These are phyloP conservation scores for Podila epigama DNA, from an alignment of 192 early-diverging fungal species.

Conservation along the genomic window DNA sequence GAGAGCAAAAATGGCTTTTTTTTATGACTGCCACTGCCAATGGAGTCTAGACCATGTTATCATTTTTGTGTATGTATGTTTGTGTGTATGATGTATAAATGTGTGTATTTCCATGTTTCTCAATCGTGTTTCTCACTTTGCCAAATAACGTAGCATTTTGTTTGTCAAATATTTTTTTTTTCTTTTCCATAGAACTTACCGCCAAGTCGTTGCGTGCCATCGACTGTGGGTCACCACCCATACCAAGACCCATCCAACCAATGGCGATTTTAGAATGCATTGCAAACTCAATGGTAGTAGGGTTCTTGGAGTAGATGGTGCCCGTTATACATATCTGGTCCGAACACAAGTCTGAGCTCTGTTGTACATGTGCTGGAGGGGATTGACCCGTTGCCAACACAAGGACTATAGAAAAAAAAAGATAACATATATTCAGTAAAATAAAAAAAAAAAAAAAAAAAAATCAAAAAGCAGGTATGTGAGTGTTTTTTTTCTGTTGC, in stretches of 20 bases:
- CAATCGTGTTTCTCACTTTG: too few species aligned
- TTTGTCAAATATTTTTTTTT: not conserved
- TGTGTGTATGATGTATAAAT: too few species aligned
- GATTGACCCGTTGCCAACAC: not conserved
- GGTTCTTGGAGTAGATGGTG: slow-evolving; percentile 35
- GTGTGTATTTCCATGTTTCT: too few species aligned
- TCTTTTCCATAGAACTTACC: slow-evolving; percentile 23
- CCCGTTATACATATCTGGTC: slow-evolving; percentile 32
- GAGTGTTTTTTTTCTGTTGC: not conserved
- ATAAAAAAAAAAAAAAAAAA: not conserved
- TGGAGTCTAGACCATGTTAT: too few species aligned
- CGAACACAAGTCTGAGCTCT: slow-evolving; percentile 8
- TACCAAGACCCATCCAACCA: slow-evolving; percentile 35
- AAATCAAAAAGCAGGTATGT: not conserved
- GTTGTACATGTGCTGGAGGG: slow-evolving; percentile 12
- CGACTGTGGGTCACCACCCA: slow-evolving; percentile 9
- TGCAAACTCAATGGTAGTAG: slow-evolving; percentile 30
- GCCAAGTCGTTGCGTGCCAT: slow-evolving; percentile 42
- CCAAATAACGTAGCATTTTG: not conserved
- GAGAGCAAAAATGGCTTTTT: too few species aligned
- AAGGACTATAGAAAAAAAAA: not conserved
- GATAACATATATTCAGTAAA: not conserved
- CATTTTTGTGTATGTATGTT: too few species aligned
- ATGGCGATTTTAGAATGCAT: slow-evolving; percentile 14
- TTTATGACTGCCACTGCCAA: too few species aligned